Percentiles rank a stretch among this genome's conserved stretches.
Conservation (phyloP, 129 eudicot species). For the Calendula officinalis region DNA sequence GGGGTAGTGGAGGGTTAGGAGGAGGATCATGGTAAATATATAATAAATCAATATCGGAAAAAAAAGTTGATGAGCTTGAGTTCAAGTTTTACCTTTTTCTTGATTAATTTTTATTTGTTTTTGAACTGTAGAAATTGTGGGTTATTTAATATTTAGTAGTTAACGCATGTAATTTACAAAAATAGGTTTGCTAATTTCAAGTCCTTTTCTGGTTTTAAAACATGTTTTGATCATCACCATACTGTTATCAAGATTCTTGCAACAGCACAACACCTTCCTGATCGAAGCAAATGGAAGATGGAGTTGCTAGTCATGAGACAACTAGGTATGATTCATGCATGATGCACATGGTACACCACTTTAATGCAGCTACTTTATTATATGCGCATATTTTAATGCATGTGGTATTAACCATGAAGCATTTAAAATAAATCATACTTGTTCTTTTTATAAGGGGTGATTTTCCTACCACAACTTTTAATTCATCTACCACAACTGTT, state of each 20-base stretch:
- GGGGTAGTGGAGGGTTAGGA: constrained; percentile 50
- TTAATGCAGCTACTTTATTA: constrained; percentile 27
- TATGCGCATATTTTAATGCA: constrained; percentile 26
- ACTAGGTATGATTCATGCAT: constrained; percentile 16
- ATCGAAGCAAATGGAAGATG: constrained; percentile 18
- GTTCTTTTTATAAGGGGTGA: too few species aligned
- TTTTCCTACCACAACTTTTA: too few species aligned
- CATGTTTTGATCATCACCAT: not conserved
- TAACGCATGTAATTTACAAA: constrained; percentile 36
- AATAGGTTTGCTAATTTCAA: constrained; percentile 16
- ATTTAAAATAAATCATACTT: not conserved
- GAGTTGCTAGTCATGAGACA: constrained; percentile 12
- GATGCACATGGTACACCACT: constrained; percentile 41
- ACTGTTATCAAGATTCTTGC: constrained; percentile 21
- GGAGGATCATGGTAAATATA: constrained; percentile 57
- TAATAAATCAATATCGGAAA: constrained; percentile 7
- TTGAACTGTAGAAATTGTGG: constrained; percentile 36
- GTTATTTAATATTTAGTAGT: constrained; percentile 16
- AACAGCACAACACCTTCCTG: not conserved
- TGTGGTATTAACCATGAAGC: constrained; percentile 28
- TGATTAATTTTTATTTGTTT: constrained; percentile 20
- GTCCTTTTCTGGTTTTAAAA: constrained; percentile 1
- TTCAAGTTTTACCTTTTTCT: constrained; percentile 15
- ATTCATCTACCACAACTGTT: too few species aligned
- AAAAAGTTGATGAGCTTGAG: constrained; percentile 38